Base-by-base conservation (phyloP, 1,284 basidiomycete species). In the Apiotrichum montevideense region DNA sequence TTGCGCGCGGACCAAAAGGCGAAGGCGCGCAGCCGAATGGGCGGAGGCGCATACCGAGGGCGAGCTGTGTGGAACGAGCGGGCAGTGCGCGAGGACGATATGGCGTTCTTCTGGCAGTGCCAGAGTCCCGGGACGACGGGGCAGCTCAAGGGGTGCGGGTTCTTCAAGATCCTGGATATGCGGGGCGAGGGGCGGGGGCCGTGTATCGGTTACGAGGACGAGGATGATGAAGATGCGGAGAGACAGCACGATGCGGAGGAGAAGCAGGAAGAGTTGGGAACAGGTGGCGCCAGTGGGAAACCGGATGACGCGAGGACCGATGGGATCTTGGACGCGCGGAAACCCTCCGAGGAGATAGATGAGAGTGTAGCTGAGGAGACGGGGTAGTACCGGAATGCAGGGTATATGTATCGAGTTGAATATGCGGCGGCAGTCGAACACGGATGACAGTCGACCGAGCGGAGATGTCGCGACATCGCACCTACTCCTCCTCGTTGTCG, bases 21-120 rank as follows among this genome's bases (percentile, higher is more conserved):
- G 34, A 75, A 76, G 62, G 72, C 67, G 0, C 61, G 71, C 6
- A 59, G 63, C 10, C 63, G 59, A 6, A 56, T 59, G 32, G 43
- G 35, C 37, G 35, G 11, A 21, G 52, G 8, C n/a, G 4, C 6
- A 4, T 37, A 14, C 29, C 32, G 43, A 34, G 33, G 51, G 15
- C 45, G 41, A 15, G 35, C 29, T 42, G 47, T 46, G 53, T 32
- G 34, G 35, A 13, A 51, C 39, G 55, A 35, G 33, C 52, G 35
- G 54, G 46, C 44, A 46, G 51, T 70, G 1, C 54, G 66, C 35
- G 62, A 69, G 14, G 70, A 71, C 60, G 74, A 78, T 53, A 77
- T 78, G 71, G 80, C 81, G 48, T 92, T 88, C 69, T 93, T 90
- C 84, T 94, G 92, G 90, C 81, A 84, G 48, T 94, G 91, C 67